Base-by-base conservation (phyloP, 2,329 filamentous ascomycete genomes). In the Xylaria sp. region DNA sequence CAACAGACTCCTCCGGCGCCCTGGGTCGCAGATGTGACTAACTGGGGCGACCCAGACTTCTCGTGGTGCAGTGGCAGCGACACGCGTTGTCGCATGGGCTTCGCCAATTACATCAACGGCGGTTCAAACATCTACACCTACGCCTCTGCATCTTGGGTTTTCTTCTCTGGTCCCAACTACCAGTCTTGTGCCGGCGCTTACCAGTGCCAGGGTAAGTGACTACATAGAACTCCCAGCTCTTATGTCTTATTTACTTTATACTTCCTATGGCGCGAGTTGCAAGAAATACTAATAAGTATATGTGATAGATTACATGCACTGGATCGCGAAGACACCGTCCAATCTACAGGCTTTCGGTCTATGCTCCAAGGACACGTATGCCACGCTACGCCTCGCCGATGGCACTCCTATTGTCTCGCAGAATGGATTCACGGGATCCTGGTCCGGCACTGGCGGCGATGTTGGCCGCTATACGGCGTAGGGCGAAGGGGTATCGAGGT, bases 21-120 rank as follows among this genome's bases (percentile, higher is more conserved):
- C 0, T 83, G 82, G 82, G 75, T 69, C 4, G 75, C 81, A 29
- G 78, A 82, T 57, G 71, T 75, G 23, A 57, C 44, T 0, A 75
- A 73, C 58, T 82, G 79, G 80, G 81, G 81, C 5, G 82, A 84
- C 66, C 82, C 82, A 1, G 78, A 82, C 62, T 84, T 83, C 65
- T 75, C 76, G 0, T 82, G 80, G 80, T 84, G 82, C 68, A 10
- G 42, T 10, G 76, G 70, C 13, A 75, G 73, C 13, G 79, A 82
- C 42, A 79, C 74, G n/a, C 74, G 77, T 21, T 84, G 83, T 72
- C 75, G 80, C 8, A 84, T 84, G 82, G 82, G 81, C 1, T 73
- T 78, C 55, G 79, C 79, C n/a, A 82, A 82, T 65, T 82, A 79
- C 69, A 77, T 83, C 71, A 78, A 81, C 48, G 82, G 82, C 25